A percentile compares a stretch with the other conserved stretches of the same genome.
Conservation (phyloP, 495 filamentous ascomycete genomes). For the Lineolata rhizophorae region DNA sequence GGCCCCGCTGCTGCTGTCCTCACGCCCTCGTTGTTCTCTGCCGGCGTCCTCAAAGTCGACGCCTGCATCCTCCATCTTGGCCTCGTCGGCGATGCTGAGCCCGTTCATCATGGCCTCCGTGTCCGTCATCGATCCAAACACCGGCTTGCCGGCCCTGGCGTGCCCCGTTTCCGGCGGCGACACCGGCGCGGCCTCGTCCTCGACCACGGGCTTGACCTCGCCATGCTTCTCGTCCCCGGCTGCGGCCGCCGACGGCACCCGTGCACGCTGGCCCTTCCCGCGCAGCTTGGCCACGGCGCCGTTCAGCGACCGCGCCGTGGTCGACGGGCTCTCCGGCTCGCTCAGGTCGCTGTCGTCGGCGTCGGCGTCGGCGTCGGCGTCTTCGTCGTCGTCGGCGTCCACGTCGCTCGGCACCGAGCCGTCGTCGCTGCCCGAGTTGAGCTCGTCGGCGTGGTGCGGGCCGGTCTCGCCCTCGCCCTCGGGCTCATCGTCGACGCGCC, state of each 20-base stretch:
- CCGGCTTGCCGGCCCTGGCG: too few species aligned
- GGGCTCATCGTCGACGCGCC: slow-evolving; percentile 61
- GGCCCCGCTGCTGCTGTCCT: slow-evolving; percentile 13
- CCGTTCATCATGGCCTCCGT: slow-evolving; percentile 82
- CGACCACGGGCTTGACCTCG: too few species aligned
- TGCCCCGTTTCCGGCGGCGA: too few species aligned
- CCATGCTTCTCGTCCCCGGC: slow-evolving; percentile 1
- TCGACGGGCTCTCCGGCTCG: slow-evolving; percentile 34
- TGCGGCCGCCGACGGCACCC: slow-evolving; percentile 4
- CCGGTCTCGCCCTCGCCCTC: slow-evolving; percentile 46
- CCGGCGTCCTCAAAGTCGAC: slow-evolving; percentile 45
- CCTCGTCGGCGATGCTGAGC: slow-evolving; percentile 39
- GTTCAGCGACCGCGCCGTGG: slow-evolving; percentile 13
- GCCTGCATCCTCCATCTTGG: slow-evolving; percentile 25
- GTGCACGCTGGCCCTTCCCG: slow-evolving; percentile 4
- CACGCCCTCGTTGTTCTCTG: slow-evolving; percentile 11
- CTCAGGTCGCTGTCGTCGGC: slow-evolving; percentile 51
- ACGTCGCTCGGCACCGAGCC: slow-evolving; percentile 53
- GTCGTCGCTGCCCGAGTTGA: slow-evolving; percentile 71
- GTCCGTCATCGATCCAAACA: slow-evolving; percentile 28
- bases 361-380: slow-evolving; percentile 55
- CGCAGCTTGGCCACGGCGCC: not conserved
- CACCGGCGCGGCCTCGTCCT: too few species aligned
- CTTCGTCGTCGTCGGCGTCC: slow-evolving; percentile 53
- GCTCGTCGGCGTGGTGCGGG: slow-evolving; percentile 43